phyloP scores from a whole-genome alignment of 805 yeast genomes.

The Suhomyces faveliae region DNA sequence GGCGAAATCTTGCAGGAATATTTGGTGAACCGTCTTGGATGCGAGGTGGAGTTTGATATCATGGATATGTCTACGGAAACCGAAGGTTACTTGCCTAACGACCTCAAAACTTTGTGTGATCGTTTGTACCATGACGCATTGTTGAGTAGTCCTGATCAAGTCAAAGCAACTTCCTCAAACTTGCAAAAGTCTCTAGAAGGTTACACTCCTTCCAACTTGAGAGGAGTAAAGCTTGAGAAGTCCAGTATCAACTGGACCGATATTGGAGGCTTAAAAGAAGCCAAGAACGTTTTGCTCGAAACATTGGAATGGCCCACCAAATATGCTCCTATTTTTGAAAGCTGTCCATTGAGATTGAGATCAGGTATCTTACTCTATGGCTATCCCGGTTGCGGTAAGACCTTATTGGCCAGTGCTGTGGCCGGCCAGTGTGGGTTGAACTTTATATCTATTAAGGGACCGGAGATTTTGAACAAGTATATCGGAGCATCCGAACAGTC shows the following conservation, averaged over 20 bases:
- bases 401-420: constrained; percentile 87
- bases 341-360: constrained; percentile 81
- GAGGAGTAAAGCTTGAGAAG: constrained; percentile 85
- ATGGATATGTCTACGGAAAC: constrained; percentile 59
- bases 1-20: constrained; percentile 45
- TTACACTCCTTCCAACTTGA: constrained; percentile 74
- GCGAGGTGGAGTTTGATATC: constrained; percentile 39
- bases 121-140: constrained; percentile 58
- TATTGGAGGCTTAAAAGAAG: constrained; percentile 82
- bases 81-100: constrained; percentile 88
- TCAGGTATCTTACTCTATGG: constrained; percentile 92
- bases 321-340: constrained; percentile 90
- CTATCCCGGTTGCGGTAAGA: constrained; percentile 97
- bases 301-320: constrained; percentile 97
- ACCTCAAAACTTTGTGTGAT: constrained; percentile 68
- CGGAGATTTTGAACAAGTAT: constrained; percentile 90
- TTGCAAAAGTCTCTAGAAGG: constrained; percentile 61
- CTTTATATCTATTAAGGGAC: constrained; percentile 92
- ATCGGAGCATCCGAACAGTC: constrained; percentile 97
- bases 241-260: constrained; percentile 77
- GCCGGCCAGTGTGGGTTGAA: constrained; percentile 93
- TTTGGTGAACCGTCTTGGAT: constrained; percentile 23
- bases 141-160: constrained; percentile 15
- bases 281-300: constrained; percentile 74
- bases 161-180: constrained; percentile 28